These are phyloP conservation scores for Myriosclerotinia duriaeana DNA, from an alignment of 2,329 filamentous ascomycete species.

Conservation along the genomic window DNA sequence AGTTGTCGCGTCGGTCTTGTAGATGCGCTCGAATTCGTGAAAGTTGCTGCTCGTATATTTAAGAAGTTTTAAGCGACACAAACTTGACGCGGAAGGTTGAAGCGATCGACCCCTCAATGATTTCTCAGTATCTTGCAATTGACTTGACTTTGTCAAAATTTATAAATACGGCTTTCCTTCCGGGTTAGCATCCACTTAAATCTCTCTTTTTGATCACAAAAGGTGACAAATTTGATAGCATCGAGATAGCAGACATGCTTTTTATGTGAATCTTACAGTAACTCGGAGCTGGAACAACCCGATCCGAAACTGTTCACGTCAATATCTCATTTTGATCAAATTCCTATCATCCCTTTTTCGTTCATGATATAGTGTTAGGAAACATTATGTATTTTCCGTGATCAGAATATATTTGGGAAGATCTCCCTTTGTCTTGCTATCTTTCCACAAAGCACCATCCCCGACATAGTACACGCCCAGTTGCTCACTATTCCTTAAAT, in stretches of 20 bases:
- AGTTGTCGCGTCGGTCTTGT: constrained; percentile 23
- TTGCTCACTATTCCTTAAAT: not conserved
- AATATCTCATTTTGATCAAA: not conserved
- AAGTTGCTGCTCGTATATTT: not conserved
- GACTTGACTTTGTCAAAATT: not conserved
- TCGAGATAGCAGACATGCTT: not conserved
- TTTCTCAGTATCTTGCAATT: not conserved
- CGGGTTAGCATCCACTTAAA: too few relatives aligned
- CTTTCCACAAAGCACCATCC: not conserved
- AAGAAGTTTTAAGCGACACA: constrained; percentile 14
- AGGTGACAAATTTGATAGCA: not conserved
- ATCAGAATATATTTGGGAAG: not conserved
- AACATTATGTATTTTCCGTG: constrained; percentile 6
- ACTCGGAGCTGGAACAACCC: constrained; percentile 17
- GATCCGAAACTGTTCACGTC: constrained; percentile 1
- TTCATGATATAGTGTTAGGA: not conserved
- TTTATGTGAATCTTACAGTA: not conserved
- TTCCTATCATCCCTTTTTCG: constrained; percentile 6
- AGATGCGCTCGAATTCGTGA: constrained; percentile 21
- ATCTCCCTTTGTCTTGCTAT: not conserved
- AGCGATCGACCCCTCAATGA: constrained; percentile 5
- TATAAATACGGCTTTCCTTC: too few relatives aligned
- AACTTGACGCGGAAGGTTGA: constrained; percentile 20
- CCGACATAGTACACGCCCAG: not conserved
- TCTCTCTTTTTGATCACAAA: not conserved